Evolutionary conservation across 768 basidiomycete genomes (phyloP).

Genomic region (Cyathus striatus): DNA sequence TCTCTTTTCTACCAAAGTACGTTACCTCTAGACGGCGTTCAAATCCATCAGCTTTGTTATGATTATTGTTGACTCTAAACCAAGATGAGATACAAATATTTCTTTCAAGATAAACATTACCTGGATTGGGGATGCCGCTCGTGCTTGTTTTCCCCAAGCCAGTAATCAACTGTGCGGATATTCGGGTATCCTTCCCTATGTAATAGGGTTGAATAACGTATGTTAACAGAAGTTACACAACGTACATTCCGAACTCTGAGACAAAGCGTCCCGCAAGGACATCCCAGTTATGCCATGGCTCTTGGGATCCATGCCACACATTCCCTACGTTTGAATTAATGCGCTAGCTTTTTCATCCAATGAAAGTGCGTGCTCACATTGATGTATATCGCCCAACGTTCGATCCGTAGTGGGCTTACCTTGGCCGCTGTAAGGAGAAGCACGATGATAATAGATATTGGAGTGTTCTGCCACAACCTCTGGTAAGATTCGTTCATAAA

Average conservation of each 20-base stretch:
- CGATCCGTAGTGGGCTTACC: slow-evolving; percentile 69
- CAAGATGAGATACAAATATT: background rate
- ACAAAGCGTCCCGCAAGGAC: slow-evolving; percentile 87
- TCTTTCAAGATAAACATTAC: slow-evolving; percentile 28
- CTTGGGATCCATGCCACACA: slow-evolving; percentile 92
- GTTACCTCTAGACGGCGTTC: slow-evolving; percentile 75
- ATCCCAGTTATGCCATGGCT: slow-evolving; percentile 95
- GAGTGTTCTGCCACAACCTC: slow-evolving; percentile 59
- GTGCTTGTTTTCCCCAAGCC: slow-evolving; percentile 67
- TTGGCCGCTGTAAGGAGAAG: slow-evolving; percentile 82
- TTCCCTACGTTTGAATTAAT: slow-evolving; percentile 64
- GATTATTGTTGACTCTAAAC: slow-evolving; percentile 60
- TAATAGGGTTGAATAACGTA: slow-evolving; percentile 1
- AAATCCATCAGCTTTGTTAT: slow-evolving; percentile 90
- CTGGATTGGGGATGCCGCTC: slow-evolving; percentile 89
- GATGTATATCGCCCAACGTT: slow-evolving; percentile 85
- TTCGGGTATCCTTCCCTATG: slow-evolving; percentile 86
- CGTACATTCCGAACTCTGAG: slow-evolving; percentile 90
- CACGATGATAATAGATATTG: slow-evolving; percentile 76
- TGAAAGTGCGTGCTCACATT: slow-evolving; percentile 47
- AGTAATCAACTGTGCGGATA: slow-evolving; percentile 84
- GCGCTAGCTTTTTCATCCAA: no score
- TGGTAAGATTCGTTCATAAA: slow-evolving; percentile 86
- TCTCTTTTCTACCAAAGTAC: no score
- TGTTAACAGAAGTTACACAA: background rate